A percentile compares a stretch with the other conserved stretches of the same genome.
Evolutionary conservation across 2,329 filamentous ascomycete genomes (phyloP).

Genomic region (Pseudofabraea citricarpa): DNA sequence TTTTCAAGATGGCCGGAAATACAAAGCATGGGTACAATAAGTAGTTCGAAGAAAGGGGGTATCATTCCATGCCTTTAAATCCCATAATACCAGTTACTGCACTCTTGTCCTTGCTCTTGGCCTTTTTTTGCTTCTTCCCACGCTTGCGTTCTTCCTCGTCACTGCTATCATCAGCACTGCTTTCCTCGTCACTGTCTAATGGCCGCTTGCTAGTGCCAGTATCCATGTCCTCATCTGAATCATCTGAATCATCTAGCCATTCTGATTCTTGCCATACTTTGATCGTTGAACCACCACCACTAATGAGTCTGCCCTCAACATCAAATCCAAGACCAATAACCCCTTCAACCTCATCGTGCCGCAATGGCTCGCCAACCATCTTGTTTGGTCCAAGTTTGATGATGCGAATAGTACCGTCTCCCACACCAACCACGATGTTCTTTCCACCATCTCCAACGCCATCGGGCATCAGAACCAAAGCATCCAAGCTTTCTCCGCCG

Average conservation of each 20-base stretch:
- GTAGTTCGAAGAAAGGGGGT: background rate
- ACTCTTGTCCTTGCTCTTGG: constrained; percentile 24
- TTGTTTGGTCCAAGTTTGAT: constrained; percentile 71
- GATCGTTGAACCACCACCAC: constrained; percentile 76
- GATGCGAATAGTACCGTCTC: constrained; percentile 74
- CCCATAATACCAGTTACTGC: constrained; percentile 25
- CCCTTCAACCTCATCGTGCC: constrained; percentile 83
- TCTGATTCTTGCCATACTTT: constrained; percentile 84
- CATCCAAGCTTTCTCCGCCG: constrained; percentile 76
- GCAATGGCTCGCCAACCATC: constrained; percentile 54
- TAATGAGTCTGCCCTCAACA: constrained; percentile 79
- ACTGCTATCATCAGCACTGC: constrained; percentile 17
- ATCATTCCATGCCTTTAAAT: constrained; percentile 26
- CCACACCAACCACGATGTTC: constrained; percentile 73
- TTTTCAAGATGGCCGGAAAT: too few relatives aligned
- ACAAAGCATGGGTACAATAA: too few relatives aligned
- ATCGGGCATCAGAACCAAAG: constrained; percentile 67
- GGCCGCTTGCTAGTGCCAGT: constrained; percentile 26
- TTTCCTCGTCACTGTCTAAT: constrained; percentile 16
- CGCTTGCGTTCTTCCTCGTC: constrained; percentile 19
- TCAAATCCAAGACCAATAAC: constrained; percentile 83
- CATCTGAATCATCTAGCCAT: constrained; percentile 42
- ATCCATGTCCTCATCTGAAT: constrained; percentile 38
- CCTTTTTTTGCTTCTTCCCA: constrained; percentile 25
- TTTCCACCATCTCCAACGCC: constrained; percentile 64